Evolutionary conservation across 2,329 filamentous ascomycete genomes (phyloP), one percentile per base, ranked within the genome.

Genomic region (Bipolaris gigantea): DNA sequence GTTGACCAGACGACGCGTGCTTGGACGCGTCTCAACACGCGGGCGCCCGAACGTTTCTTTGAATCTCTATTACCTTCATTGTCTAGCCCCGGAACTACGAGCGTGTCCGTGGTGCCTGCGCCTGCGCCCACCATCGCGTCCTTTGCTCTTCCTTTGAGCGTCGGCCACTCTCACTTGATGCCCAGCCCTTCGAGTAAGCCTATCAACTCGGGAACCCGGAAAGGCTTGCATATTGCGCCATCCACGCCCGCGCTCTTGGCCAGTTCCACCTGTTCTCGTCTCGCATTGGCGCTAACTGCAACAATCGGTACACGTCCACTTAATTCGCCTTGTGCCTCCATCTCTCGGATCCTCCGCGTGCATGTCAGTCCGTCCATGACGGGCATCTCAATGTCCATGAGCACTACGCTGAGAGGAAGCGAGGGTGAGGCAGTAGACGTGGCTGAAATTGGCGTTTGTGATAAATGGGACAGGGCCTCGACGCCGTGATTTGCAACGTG

Each of bases 161-260:
- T 30, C 23, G n/a, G 25, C 39, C 25, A 30, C 21, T 27, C 39
- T 42, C 10, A 25, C 27, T 30, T 30, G 13, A 46, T 33, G 5
- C 36, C 53, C 19, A 52, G 21, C 30, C 48, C 30, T 30, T 18
- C 15, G 21, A 52, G 43, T 32, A 55, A 43, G 13, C 11, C 42
- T n/a, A 47, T 32, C 15, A 52, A n/a, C 19, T 53, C 50, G 11
- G 32, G 27, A 13, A 69, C 61, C 8, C 63, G 57, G 69, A 92
- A 92, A 4, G 89, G 89, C 68, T 93, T 93, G 7, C 87, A 87
- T 36, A 93, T 87, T 41, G 92, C 84, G 70, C 60, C 58, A 48
- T 71, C 66, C 61, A 70, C 67, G 2, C 67, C 67, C 2, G 66
- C 64, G 9, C 61, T 53, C 39, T 53, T 18, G 36, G 53, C 53